These are phyloP conservation scores for Nicotiana sylvestris DNA, from an alignment of 257 asterid genomes.

Conservation along the genomic window DNA sequence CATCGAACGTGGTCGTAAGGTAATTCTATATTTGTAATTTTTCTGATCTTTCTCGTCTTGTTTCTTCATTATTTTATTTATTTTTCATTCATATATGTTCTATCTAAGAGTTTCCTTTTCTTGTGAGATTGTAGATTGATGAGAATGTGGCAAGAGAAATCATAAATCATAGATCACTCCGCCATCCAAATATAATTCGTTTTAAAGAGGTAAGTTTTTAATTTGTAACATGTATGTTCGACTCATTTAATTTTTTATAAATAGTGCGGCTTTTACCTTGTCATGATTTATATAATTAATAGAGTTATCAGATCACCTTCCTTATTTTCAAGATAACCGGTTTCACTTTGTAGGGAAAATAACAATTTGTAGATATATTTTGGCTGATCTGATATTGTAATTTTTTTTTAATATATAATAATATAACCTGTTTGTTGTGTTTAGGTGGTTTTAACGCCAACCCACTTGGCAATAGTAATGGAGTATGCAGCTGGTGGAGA, in stretches of 20 bases:
- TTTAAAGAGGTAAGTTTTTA: constrained; percentile 50
- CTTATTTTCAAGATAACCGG: no score
- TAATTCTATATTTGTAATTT: not conserved
- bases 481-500: constrained; percentile 83
- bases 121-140: constrained; percentile 44
- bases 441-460: constrained; percentile 22
- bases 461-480: constrained; percentile 51
- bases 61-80: not conserved
- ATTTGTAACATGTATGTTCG: no score
- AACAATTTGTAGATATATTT: no score
- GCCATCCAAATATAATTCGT: constrained; percentile 76
- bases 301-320: no score
- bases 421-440: not conserved
- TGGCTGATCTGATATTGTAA: no score
- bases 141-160: constrained; percentile 75
- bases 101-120: not conserved
- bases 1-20: constrained; percentile 62
- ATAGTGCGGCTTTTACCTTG: no score
- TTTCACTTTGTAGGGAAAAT: no score
- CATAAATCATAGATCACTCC: constrained; percentile 65
- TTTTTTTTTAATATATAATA: no score
- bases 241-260: no score
- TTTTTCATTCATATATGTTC: no score
- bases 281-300: no score
- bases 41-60: not conserved